Conservation (phyloP, 139 green algal genomes). For the Desmodesmus armatus region DNA sequence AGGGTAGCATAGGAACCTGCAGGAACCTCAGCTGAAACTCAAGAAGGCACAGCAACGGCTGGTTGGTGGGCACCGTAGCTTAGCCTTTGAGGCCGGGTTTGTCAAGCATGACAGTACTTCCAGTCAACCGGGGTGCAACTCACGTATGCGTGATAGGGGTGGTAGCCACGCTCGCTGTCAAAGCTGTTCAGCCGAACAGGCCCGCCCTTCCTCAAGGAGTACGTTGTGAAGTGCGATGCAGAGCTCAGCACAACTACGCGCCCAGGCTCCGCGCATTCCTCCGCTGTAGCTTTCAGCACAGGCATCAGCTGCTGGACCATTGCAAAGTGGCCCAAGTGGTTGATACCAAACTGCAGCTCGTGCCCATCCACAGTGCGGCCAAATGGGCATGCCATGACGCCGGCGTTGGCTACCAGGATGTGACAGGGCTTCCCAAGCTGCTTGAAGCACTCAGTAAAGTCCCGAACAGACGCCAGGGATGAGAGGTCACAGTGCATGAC, state of each 20-base stretch:
- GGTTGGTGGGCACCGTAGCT: too few relatives aligned
- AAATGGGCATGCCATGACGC: conserved; percentile 47
- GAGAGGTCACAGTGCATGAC: conserved; percentile 48
- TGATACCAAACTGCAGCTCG: conserved; percentile 61
- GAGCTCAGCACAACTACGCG: conserved; percentile 28
- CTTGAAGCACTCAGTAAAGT: conserved; percentile 44
- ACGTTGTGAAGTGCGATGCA: conserved; percentile 35
- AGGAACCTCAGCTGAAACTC: too few relatives aligned
- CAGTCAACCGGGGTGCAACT: too few relatives aligned
- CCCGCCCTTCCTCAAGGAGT: background rate
- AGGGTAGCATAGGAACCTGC: too few relatives aligned
- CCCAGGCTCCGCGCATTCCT: conserved; percentile 2
- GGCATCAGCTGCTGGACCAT: conserved; percentile 29
- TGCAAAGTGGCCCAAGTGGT: conserved; percentile 51
- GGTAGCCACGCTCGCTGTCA: conserved; percentile 27
- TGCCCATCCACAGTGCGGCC: conserved; percentile 34
- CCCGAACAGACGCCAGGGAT: conserved; percentile 45
- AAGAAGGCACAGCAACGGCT: too few relatives aligned
- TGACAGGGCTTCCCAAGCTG: conserved; percentile 27
- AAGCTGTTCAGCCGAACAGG: conserved; percentile 21
- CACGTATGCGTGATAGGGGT: conserved; percentile 31
- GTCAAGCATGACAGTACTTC: too few relatives aligned
- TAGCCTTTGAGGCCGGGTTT: too few relatives aligned
- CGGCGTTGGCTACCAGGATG: conserved; percentile 37
- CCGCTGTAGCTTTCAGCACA: conserved; percentile 10